A percentile compares a stretch with the other conserved stretches of the same genome.
phyloP scores from a whole-genome alignment of 805 yeast genomes.

The Lachancea kluyveri region DNA sequence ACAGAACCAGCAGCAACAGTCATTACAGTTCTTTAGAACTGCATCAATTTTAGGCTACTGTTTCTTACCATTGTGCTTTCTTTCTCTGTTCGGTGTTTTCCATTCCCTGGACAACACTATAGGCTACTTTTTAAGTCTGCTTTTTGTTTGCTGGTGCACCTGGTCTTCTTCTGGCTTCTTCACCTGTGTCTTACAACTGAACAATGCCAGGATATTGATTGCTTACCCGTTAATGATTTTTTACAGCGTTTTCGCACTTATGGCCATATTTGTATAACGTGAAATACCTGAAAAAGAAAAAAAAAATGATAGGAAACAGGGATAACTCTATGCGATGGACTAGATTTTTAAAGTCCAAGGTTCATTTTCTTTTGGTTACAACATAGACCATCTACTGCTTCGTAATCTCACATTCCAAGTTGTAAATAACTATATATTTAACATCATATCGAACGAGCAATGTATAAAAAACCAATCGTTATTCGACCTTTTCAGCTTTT shows the following conservation, averaged over 20 bases:
- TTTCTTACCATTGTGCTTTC: constrained; percentile 71
- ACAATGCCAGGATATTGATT: constrained; percentile 80
- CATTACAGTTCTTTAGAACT: constrained; percentile 52
- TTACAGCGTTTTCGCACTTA: constrained; percentile 88
- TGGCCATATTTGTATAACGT: constrained; percentile 73
- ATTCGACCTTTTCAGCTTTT: too few relatives aligned
- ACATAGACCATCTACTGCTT: too few relatives aligned
- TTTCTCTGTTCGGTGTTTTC: constrained; percentile 54
- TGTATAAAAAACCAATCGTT: too few relatives aligned
- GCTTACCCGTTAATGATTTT: constrained; percentile 92
- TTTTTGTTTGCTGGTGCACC: constrained; percentile 85
- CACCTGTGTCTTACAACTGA: constrained; percentile 73
- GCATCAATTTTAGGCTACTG: constrained; percentile 94
- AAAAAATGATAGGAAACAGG: too few relatives aligned
- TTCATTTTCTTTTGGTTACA: too few relatives aligned
- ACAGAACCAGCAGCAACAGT: constrained; percentile 15
- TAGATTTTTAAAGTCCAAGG: too few relatives aligned
- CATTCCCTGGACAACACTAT: constrained; percentile 69
- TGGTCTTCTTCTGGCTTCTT: constrained; percentile 90
- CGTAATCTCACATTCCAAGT: too few relatives aligned
- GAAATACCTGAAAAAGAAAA: background rate
- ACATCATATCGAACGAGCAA: too few relatives aligned
- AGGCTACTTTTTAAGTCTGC: constrained; percentile 64
- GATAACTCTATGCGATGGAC: too few relatives aligned
- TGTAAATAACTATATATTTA: too few relatives aligned